Percentiles rank a stretch among this genome's conserved stretches.
Evolutionary conservation across 1,139 yeast species (phyloP).

Genomic region (Yamadazyma blattariae): DNA sequence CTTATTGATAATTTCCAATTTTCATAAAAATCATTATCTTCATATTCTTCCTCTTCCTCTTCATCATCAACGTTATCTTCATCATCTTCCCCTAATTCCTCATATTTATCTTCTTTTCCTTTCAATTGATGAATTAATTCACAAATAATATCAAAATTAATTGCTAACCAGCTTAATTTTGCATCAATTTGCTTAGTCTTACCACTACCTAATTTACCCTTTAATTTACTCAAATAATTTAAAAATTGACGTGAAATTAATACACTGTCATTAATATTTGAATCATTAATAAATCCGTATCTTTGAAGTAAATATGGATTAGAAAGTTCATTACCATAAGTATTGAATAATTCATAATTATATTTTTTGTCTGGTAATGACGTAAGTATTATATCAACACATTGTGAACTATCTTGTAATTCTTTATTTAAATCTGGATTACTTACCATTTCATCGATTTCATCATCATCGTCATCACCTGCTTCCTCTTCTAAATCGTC

Average conservation of each 20-base stretch:
- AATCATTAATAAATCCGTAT: constrained; percentile 63
- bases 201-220: constrained; percentile 16
- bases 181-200: constrained; percentile 33
- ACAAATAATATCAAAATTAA: constrained; percentile 42
- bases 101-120: constrained; percentile 11
- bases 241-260: constrained; percentile 54
- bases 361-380: constrained; percentile 38
- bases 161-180: constrained; percentile 65
- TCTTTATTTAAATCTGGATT: constrained; percentile 15
- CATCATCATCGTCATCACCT: constrained; percentile 15
- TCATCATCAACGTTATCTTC: constrained; percentile 8
- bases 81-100: constrained; percentile 8
- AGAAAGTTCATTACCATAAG: constrained; percentile 68
- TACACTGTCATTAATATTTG: constrained; percentile 58
- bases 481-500: constrained; percentile 22
- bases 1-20: constrained; percentile 29
- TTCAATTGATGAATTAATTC: constrained; percentile 23
- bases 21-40: constrained; percentile 20
- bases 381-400: constrained; percentile 57
- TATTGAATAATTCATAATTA: constrained; percentile 61
- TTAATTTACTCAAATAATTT: constrained; percentile 33
- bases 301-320: constrained; percentile 66
- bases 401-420: constrained; percentile 33
- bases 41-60: constrained; percentile 9
- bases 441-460: constrained; percentile 13